phyloP scores from a whole-genome alignment of 2,329 filamentous ascomycete species.

The Dactylellina haptotyla region DNA sequence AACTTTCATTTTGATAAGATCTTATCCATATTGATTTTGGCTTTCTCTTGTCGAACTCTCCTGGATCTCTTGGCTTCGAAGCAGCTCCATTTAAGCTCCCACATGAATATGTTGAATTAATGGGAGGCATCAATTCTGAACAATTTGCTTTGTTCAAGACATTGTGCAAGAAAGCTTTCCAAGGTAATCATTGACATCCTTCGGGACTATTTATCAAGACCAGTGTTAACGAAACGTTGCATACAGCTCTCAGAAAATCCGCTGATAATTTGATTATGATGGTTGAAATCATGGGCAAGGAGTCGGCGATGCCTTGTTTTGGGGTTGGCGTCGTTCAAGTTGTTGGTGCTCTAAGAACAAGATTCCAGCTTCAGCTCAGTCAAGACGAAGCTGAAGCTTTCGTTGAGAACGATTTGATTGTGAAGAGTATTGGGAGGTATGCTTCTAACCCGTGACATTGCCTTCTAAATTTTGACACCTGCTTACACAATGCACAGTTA shows the following conservation, averaged over 20 bases:
- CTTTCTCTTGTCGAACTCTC: constrained; percentile 88
- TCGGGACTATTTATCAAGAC: not conserved
- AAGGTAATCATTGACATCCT: constrained; percentile 66
- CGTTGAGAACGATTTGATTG: constrained; percentile 81
- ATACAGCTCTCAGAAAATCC: constrained; percentile 74
- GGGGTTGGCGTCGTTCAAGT: constrained; percentile 77
- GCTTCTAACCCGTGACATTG: constrained; percentile 71
- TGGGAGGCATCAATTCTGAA: constrained; percentile 76
- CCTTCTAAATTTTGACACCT: constrained; percentile 31
- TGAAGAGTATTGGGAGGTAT: constrained; percentile 84
- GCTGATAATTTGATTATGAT: constrained; percentile 84
- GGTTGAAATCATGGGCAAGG: constrained; percentile 83
- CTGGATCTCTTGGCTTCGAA: constrained; percentile 84
- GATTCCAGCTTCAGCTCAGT: constrained; percentile 84
- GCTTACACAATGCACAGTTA: constrained; percentile 18
- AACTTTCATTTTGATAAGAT: constrained; percentile 61
- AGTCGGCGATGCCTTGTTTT: constrained; percentile 87
- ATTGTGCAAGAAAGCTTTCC: constrained; percentile 84
- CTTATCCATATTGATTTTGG: constrained; percentile 91
- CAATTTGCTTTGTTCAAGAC: constrained; percentile 80
- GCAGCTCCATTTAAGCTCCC: constrained; percentile 88
- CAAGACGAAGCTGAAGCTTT: constrained; percentile 82
- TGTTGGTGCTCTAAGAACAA: constrained; percentile 74
- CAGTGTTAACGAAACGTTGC: constrained; percentile 30
- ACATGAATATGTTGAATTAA: constrained; percentile 83